Percentiles rank a stretch among this genome's conserved stretches.
Evolutionary conservation across 2,329 filamentous ascomycete genomes (phyloP).

Genomic region (Alternaria alternata): DNA sequence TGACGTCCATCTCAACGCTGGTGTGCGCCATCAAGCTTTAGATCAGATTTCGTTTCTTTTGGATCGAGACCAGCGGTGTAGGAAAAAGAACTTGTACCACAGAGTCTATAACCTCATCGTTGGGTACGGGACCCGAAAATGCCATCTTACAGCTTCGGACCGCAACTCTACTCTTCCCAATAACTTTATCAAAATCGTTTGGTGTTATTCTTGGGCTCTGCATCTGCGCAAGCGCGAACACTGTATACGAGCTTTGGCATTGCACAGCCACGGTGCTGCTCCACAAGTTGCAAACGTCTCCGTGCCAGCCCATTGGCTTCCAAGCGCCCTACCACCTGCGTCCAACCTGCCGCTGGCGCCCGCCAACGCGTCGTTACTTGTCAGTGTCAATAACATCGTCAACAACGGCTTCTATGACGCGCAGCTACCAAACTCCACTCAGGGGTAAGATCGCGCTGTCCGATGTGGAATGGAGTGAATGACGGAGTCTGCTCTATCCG

Average conservation of each 20-base stretch:
- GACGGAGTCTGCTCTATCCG: not conserved
- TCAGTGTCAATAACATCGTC: constrained; percentile 11
- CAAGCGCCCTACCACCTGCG: constrained; percentile 7
- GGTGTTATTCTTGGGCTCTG: constrained; percentile 4
- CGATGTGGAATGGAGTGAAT: not conserved
- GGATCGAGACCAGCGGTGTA: constrained; percentile 4
- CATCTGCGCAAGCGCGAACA: constrained; percentile 6
- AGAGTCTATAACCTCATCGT: not conserved
- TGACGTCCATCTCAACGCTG: constrained; percentile 10
- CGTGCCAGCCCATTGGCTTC: constrained; percentile 5
- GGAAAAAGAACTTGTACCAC: not conserved
- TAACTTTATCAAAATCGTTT: not conserved
- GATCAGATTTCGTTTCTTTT: constrained; percentile 6
- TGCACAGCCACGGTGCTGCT: constrained; percentile 17
- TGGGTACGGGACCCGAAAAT: not conserved
- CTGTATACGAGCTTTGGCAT: constrained; percentile 1
- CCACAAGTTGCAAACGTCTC: constrained; percentile 7
- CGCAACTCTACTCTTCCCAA: not conserved
- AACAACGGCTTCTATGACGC: constrained; percentile 9
- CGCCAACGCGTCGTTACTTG: constrained; percentile 11
- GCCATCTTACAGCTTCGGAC: not conserved
- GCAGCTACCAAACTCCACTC: constrained; percentile 5
- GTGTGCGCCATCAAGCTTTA: constrained; percentile 11
- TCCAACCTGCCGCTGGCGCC: constrained; percentile 9
- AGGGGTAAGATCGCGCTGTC: constrained; percentile 1